Percentiles rank a stretch among this genome's conserved stretches.
Conservation (phyloP, 2,329 filamentous ascomycete genomes). For the Alternaria viburni region DNA sequence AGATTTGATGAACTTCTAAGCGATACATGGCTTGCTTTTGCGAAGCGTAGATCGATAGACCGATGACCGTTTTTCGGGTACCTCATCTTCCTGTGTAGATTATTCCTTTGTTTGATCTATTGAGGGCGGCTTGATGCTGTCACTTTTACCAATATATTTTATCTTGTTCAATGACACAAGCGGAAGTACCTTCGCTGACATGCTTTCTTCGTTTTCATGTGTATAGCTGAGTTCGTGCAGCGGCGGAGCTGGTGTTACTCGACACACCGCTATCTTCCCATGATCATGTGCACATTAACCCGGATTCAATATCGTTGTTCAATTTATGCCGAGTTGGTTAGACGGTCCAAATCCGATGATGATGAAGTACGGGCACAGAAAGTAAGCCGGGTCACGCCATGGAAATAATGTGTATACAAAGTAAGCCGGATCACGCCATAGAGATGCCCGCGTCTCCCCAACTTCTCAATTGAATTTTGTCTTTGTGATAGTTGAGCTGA, state of each 20-base stretch:
- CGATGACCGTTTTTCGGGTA: background rate
- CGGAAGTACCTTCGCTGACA: no score
- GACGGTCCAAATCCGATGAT: background rate
- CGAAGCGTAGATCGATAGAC: background rate
- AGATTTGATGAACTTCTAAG: slow-evolving; percentile 34
- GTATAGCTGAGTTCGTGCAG: background rate
- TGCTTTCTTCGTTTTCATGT: no score
- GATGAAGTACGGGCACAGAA: background rate
- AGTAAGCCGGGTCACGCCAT: background rate
- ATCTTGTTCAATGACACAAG: no score
- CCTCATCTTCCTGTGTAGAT: background rate
- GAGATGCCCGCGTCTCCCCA: rapidly evolving
- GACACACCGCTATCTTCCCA: background rate
- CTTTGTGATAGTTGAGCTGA: background rate
- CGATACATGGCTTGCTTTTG: background rate
- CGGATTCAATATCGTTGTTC: background rate
- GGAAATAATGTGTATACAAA: background rate
- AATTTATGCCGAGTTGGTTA: background rate
- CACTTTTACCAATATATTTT: background rate
- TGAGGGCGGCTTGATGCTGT: background rate
- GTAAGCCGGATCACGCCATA: background rate
- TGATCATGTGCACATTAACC: background rate
- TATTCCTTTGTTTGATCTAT: background rate
- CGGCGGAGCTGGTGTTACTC: background rate
- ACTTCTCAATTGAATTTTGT: background rate